Evolutionary conservation across 768 basidiomycete species (phyloP).

Genomic region (Phylloporus rhodoxanthus): DNA sequence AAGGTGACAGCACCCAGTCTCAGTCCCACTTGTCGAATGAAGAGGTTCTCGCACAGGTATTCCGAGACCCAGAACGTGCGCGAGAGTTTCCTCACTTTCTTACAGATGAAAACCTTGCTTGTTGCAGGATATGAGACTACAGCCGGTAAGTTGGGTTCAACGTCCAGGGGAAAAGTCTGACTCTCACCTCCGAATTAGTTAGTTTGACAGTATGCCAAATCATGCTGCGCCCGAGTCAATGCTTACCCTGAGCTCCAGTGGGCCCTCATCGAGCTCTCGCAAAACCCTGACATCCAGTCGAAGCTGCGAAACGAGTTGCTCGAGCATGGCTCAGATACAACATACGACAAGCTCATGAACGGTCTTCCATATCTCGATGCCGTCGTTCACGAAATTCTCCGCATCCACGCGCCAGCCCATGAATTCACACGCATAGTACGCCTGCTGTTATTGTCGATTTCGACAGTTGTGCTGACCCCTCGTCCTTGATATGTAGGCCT

Average conservation of each 20-base stretch:
- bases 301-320: conserved; percentile 47
- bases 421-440: conserved; percentile 16
- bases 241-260: conserved; percentile 31
- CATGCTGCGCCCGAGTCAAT: neutral
- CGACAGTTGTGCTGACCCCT: neutral
- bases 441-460: neutral
- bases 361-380: conserved; percentile 53
- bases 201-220: conserved; percentile 14
- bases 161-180: neutral
- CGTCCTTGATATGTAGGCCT: conserved; percentile 29
- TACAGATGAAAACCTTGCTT: conserved; percentile 19
- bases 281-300: conserved; percentile 40
- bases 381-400: conserved; percentile 41
- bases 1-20: conserved; percentile 28
- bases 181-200: conserved; percentile 6
- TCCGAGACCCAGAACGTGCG: too few relatives aligned
- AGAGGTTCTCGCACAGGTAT: conserved; percentile 27
- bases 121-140: conserved; percentile 24
- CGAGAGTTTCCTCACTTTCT: neutral
- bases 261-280: conserved; percentile 52
- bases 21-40: conserved; percentile 22
- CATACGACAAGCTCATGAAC: conserved; percentile 47
- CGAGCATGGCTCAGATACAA: conserved; percentile 41
- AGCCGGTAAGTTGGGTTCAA: conserved; percentile 7
- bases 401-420: conserved; percentile 37